These are phyloP conservation scores for Penicillium sp. DNA, from an alignment of 2,329 filamentous ascomycete genomes.

Conservation along the genomic window DNA sequence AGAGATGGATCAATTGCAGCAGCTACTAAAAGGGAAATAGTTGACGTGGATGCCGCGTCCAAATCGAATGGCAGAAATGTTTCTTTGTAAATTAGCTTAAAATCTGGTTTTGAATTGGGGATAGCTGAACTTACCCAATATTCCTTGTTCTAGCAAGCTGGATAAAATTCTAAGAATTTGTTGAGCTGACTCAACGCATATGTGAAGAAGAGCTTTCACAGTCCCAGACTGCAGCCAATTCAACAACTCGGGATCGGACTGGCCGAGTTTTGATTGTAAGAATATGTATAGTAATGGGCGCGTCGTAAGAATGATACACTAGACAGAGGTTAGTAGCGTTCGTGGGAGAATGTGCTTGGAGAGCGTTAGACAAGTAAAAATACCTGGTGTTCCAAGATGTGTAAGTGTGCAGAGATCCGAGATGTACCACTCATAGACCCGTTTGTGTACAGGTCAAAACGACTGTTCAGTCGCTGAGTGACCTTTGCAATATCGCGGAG, in stretches of 20 bases:
- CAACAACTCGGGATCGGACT: slow-evolving; percentile 20
- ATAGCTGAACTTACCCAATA: not conserved
- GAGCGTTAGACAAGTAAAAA: not conserved
- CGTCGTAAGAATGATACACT: slow-evolving; percentile 42
- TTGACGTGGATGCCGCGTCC: slow-evolving; percentile 46
- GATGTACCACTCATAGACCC: slow-evolving; percentile 36
- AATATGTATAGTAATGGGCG: slow-evolving; percentile 44
- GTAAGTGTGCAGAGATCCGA: slow-evolving; percentile 38
- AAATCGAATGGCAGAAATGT: slow-evolving; percentile 50
- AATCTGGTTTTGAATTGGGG: not conserved
- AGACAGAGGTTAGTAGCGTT: not conserved
- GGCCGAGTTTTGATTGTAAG: slow-evolving; percentile 31
- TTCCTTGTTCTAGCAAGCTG: slow-evolving; percentile 32
- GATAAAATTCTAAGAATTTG: slow-evolving; percentile 43
- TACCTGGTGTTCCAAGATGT: slow-evolving; percentile 40
- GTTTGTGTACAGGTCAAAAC: slow-evolving; percentile 35
- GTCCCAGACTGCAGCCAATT: slow-evolving; percentile 32
- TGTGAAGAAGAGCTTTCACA: slow-evolving; percentile 12
- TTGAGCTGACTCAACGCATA: slow-evolving; percentile 42
- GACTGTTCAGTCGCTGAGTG: slow-evolving; percentile 37
- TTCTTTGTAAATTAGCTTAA: slow-evolving; percentile 35
- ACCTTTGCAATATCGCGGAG: slow-evolving; percentile 37
- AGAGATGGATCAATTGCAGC: slow-evolving; percentile 35
- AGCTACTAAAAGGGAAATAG: slow-evolving; percentile 43
- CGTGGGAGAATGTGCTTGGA: not conserved